phyloP scores from a whole-genome alignment of 2,329 filamentous ascomycete genomes.

The Xylaria multiplex region DNA sequence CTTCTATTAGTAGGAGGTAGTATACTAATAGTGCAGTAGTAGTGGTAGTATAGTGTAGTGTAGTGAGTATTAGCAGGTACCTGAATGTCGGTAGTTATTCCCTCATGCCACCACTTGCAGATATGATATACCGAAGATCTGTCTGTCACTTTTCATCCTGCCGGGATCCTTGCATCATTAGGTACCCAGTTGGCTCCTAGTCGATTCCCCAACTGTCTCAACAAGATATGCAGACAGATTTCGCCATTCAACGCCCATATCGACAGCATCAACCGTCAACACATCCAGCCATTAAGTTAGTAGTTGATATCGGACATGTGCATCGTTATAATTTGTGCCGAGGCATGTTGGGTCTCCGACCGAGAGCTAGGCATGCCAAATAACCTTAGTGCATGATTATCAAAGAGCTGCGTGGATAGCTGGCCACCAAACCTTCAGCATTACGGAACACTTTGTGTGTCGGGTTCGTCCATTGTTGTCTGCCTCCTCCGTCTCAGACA shows the following conservation, averaged over 20 bases:
- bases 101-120: neutral
- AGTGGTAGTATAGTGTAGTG: too few species aligned
- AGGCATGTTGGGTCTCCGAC: conserved; percentile 4
- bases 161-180: neutral
- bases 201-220: neutral
- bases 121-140: neutral
- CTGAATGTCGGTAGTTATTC: conserved; percentile 6
- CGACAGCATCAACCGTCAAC: conserved; percentile 3
- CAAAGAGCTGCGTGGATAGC: conserved; percentile 16
- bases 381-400: conserved; percentile 26
- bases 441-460: conserved; percentile 51
- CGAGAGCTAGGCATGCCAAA: conserved; percentile 9
- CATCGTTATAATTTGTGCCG: neutral
- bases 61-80: neutral
- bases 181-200: neutral
- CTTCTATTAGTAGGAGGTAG: neutral
- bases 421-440: conserved; percentile 36
- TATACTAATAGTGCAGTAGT: too few species aligned
- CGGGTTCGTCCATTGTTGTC: conserved; percentile 45
- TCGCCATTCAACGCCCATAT: conserved; percentile 5
- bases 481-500: conserved; percentile 36
- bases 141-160: neutral
- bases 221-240: neutral
- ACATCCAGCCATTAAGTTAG: neutral
- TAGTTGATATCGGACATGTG: neutral